Base-by-base conservation (phyloP, 2,329 filamentous ascomycete species). In the Clonostachys rosea region DNA sequence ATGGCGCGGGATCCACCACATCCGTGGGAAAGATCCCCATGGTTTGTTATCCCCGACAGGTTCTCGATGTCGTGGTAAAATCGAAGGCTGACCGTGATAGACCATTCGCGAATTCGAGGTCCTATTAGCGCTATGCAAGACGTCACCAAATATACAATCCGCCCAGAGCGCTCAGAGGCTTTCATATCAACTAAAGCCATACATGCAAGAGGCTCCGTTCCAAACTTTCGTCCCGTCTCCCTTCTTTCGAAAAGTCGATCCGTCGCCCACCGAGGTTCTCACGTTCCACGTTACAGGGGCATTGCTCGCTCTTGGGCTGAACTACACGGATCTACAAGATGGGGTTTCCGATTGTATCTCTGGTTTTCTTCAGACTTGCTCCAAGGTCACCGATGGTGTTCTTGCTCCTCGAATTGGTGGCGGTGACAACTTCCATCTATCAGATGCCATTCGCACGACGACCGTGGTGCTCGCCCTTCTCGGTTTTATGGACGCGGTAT, bases 31-130 rank as follows among this genome's bases (percentile, higher is more conserved):
- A 74, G 35, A 70, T 79, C 46, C 81, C 82, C 12, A 86, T 86
- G 82, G 82, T 86, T 69, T 54, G 64, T 48, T 16, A n/a, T 46
- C 30, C 30, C 36, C 18, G 45, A 17, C 35, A 33, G 33, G 43
- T n/a, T 45, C 39, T 17, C 18, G 36, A 40, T 43, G 52, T 62
- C 54, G 62, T 44, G 24, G 40, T 13, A 12, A 5, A n/a, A 39
- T 12, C 14, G 10, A 11, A 44, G 8, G 34, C 40, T 46, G 34
- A 47, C 17, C 17, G 30, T 7, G 5, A 18, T 62, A 95, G 90
- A 89, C 85, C 46, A 83, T 91, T 46, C 85, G 89, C 59, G 95
- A 99, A 73, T 86, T 96, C 56, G 92, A 99, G 65, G 88, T 95
- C 46, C 78, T 99, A 24, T 71, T 97, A 24, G 90, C 94, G 40